These are phyloP conservation scores for Penicillium bovifimosum DNA, from an alignment of 495 filamentous ascomycete species.

Conservation along the genomic window DNA sequence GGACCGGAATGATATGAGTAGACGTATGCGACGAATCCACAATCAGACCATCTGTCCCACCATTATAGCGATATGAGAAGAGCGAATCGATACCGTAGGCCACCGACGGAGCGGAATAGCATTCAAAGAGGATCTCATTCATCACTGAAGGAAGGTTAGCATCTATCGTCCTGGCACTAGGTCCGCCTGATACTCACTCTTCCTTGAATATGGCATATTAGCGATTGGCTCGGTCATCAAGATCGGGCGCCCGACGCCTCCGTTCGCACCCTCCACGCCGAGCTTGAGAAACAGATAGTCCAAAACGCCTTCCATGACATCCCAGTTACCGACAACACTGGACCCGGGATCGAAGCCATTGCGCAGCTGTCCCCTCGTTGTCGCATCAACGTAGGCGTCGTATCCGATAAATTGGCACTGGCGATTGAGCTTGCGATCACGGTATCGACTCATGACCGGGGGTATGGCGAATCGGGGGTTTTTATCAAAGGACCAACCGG, in stretches of 20 bases:
- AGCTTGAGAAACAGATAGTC: slow-evolving; percentile 92
- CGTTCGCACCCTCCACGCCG: slow-evolving; percentile 69
- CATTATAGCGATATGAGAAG: slow-evolving; percentile 90
- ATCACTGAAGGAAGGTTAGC: slow-evolving; percentile 57
- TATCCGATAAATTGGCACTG: slow-evolving; percentile 85
- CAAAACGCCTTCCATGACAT: slow-evolving; percentile 86
- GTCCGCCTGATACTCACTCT: slow-evolving; percentile 53
- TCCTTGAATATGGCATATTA: slow-evolving; percentile 77
- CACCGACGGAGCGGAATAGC: slow-evolving; percentile 80
- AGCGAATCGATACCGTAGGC: slow-evolving; percentile 93
- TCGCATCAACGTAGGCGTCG: slow-evolving; percentile 90
- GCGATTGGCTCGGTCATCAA: slow-evolving; percentile 96
- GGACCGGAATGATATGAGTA: slow-evolving; percentile 92
- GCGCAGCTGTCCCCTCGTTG: slow-evolving; percentile 81
- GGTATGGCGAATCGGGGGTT: slow-evolving; percentile 72
- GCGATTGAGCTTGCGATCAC: slow-evolving; percentile 84
- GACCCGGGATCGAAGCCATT: slow-evolving; percentile 86
- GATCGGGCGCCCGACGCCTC: slow-evolving; percentile 74
- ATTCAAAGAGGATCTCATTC: slow-evolving; percentile 95
- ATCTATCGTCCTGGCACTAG: neutral
- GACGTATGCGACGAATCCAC: slow-evolving; percentile 88
- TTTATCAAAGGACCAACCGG: slow-evolving; percentile 90
- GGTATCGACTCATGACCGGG: slow-evolving; percentile 87
- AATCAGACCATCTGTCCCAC: slow-evolving; percentile 80
- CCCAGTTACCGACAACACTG: slow-evolving; percentile 93